Evolutionary conservation across 1,284 basidiomycete species (phyloP).

Genomic region (Moesziomyces sp.): DNA sequence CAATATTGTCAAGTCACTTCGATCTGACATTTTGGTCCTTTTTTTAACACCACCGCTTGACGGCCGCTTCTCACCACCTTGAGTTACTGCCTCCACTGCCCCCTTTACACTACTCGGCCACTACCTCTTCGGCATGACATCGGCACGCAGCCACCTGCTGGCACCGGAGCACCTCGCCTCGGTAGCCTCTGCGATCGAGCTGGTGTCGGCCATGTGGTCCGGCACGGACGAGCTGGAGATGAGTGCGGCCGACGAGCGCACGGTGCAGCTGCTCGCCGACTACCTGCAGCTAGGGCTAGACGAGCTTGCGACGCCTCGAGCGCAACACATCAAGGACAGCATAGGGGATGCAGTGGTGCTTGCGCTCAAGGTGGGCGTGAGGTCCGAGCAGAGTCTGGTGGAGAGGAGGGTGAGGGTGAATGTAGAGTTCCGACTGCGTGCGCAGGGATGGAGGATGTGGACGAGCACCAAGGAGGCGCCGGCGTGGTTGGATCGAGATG

Average conservation of each 20-base stretch:
- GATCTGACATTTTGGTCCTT: no score
- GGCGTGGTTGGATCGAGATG: conserved; percentile 20
- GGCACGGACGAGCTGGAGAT: conserved; percentile 35
- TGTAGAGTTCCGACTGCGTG: conserved; percentile 19
- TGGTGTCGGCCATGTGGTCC: conserved; percentile 53
- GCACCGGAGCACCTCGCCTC: conserved; percentile 35
- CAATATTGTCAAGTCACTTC: no score
- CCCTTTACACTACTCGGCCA: no score
- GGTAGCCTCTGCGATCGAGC: conserved; percentile 32
- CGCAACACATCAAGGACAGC: conserved; percentile 23
- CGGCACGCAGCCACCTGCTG: conserved; percentile 6
- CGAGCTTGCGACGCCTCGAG: conserved; percentile 10
- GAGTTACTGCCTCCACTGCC: no score
- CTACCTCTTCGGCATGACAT: no score
- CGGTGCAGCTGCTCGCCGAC: conserved; percentile 16
- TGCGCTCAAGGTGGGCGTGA: conserved; percentile 22
- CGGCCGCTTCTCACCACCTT: no score
- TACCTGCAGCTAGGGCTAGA: conserved; percentile 38
- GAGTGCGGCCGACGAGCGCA: conserved; percentile 4
- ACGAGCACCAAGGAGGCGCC: conserved; percentile 23
- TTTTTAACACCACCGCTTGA: no score
- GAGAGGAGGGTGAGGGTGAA: conserved; percentile 15
- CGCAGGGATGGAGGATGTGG: conserved; percentile 16
- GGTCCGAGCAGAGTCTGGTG: conserved; percentile 3
- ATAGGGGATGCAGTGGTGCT: conserved; percentile 25